Conservation (phyloP, 2,329 filamentous ascomycete genomes). For the Sclerotinia sclerotiorum region DNA sequence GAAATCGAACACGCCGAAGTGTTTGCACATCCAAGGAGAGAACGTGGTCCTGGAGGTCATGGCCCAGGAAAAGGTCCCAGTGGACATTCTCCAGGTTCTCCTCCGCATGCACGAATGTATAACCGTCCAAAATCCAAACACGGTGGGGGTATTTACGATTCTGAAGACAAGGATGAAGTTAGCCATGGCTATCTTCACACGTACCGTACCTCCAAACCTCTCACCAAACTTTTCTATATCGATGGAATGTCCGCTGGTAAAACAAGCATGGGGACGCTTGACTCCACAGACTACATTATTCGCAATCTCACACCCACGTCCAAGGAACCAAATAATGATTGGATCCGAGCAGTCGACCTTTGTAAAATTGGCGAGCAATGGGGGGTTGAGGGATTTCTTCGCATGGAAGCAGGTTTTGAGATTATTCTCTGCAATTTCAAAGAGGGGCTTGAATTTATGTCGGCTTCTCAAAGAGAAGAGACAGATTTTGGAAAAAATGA, state of each 20-base stretch:
- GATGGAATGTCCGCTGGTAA: constrained; percentile 72
- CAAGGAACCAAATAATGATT: constrained; percentile 47
- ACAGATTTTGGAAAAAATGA: constrained; percentile 6
- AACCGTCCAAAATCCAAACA: not conserved
- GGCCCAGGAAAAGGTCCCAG: constrained; percentile 16
- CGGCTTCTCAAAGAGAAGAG: constrained; percentile 28
- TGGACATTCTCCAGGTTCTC: constrained; percentile 18
- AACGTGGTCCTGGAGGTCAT: constrained; percentile 21
- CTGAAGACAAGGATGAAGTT: constrained; percentile 5
- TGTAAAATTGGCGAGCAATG: constrained; percentile 54
- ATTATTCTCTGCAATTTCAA: constrained; percentile 66
- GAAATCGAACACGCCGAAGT: constrained; percentile 70
- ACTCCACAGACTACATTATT: constrained; percentile 64
- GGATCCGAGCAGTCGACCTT: constrained; percentile 52
- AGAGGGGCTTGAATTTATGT: constrained; percentile 36
- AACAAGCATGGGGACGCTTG: constrained; percentile 62
- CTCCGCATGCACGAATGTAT: constrained; percentile 1
- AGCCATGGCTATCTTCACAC: constrained; percentile 63
- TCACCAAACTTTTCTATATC: constrained; percentile 62
- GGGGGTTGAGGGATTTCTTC: constrained; percentile 65
- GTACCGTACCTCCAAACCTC: constrained; percentile 57
- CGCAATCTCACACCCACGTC: constrained; percentile 21
- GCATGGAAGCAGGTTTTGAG: constrained; percentile 71
- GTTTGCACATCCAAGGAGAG: constrained; percentile 51
- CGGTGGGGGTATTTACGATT: not conserved